Evolutionary conservation across 2,329 filamentous ascomycete species (phyloP).

Genomic region (Pseudopithomyces chartarum): DNA sequence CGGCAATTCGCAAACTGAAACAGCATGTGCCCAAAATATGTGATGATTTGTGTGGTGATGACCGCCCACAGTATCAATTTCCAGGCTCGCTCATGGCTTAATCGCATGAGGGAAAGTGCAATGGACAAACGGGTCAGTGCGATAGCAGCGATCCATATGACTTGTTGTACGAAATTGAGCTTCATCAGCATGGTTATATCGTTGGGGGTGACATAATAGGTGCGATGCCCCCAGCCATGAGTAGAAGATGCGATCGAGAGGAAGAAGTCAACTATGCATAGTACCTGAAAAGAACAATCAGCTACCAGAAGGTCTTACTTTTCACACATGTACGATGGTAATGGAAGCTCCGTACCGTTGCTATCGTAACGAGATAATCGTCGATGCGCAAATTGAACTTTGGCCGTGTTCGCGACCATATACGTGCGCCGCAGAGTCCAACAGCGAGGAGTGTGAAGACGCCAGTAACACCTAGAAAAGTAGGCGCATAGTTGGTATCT

Average conservation of each 20-base stretch:
- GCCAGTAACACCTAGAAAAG: neutral
- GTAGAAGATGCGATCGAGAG: neutral
- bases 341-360: neutral
- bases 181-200: neutral
- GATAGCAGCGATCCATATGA: slow-evolving; percentile 9
- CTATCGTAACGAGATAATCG: slow-evolving; percentile 1
- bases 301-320: neutral
- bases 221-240: slow-evolving; percentile 3
- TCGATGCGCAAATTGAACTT: neutral
- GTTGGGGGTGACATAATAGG: neutral
- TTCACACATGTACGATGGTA: neutral
- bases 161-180: slow-evolving; percentile 5
- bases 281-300: neutral
- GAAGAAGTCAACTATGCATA: neutral
- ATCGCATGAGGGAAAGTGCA: slow-evolving; percentile 4
- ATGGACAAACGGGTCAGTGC: slow-evolving; percentile 5
- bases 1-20: slow-evolving; percentile 1
- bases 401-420: neutral
- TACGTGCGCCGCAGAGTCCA: neutral
- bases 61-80: neutral
- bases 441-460: neutral
- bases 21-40: slow-evolving; percentile 2
- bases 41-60: neutral
- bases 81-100: slow-evolving; percentile 1
- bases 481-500: slow-evolving; percentile 6